Conservation (phyloP, 1,284 basidiomycete species). For the Ustilago tritici region DNA sequence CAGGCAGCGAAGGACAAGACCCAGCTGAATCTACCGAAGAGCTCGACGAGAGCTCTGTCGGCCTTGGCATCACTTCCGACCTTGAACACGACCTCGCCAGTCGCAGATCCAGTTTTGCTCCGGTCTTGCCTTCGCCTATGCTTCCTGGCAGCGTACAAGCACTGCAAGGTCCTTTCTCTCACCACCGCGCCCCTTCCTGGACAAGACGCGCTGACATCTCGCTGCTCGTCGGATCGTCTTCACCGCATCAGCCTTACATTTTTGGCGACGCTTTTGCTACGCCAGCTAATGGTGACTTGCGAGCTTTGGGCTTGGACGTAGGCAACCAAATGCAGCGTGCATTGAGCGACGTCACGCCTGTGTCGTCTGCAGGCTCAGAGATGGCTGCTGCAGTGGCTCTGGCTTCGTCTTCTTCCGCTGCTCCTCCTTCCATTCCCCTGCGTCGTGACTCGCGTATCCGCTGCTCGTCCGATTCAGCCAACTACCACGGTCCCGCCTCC, state of each 20-base stretch:
- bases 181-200: conserved; percentile 55
- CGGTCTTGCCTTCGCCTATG: conserved; percentile 19
- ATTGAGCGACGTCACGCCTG: conserved; percentile 33
- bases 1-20: neutral
- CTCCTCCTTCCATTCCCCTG: conserved; percentile 24
- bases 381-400: conserved; percentile 17
- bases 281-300: conserved; percentile 7
- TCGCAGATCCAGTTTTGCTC: conserved; percentile 34
- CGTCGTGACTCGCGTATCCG: conserved; percentile 41
- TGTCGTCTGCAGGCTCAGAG: conserved; percentile 10
- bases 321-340: conserved; percentile 28
- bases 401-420: conserved; percentile 9
- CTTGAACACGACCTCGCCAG: conserved; percentile 24
- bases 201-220: conserved; percentile 32
- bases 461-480: conserved; percentile 39
- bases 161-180: conserved; percentile 50
- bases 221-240: conserved; percentile 15
- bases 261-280: neutral
- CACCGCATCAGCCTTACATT: neutral
- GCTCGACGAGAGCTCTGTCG: conserved; percentile 41
- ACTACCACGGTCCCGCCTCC: conserved; percentile 9
- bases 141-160: conserved; percentile 16
- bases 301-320: conserved; percentile 13
- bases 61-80: conserved; percentile 50
- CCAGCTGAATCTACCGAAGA: conserved; percentile 33